Conservation (phyloP, 2,329 filamentous ascomycete genomes). For the Drechslerella dactyloides region DNA sequence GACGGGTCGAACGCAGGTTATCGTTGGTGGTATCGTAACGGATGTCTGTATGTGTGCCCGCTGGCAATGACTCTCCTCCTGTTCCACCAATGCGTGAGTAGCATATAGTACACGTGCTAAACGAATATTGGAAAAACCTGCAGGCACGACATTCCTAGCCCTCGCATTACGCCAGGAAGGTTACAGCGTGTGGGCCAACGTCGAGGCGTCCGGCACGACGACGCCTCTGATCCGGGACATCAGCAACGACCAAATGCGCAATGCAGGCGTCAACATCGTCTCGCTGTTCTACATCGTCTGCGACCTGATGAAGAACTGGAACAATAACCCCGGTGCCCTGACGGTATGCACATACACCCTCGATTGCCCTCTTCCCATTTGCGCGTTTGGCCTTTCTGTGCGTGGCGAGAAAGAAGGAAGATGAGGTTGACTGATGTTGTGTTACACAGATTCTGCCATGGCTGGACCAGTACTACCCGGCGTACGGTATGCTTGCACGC, state of each 20-base stretch:
- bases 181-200: constrained; percentile 76
- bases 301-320: constrained; percentile 76
- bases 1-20: constrained; percentile 71
- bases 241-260: constrained; percentile 71
- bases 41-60: constrained; percentile 67
- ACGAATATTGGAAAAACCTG: constrained; percentile 14
- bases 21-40: constrained; percentile 74
- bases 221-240: constrained; percentile 67
- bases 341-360: constrained; percentile 23
- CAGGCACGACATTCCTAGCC: constrained; percentile 72
- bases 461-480: constrained; percentile 64
- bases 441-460: constrained; percentile 41
- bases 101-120: constrained; percentile 21
- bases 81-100: not conserved
- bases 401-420: not conserved
- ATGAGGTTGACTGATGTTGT: constrained; percentile 2
- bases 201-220: constrained; percentile 73
- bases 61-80: not conserved
- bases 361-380: not conserved
- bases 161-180: constrained; percentile 74
- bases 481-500: constrained; percentile 69
- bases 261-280: constrained; percentile 70
- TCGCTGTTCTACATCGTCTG: constrained; percentile 69
- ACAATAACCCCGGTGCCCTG: constrained; percentile 61
- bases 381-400: constrained; percentile 52